Evolutionary conservation across 257 asterid genomes (phyloP), one percentile per base, ranked within the genome.

Genomic region (Gentiana straminea): DNA sequence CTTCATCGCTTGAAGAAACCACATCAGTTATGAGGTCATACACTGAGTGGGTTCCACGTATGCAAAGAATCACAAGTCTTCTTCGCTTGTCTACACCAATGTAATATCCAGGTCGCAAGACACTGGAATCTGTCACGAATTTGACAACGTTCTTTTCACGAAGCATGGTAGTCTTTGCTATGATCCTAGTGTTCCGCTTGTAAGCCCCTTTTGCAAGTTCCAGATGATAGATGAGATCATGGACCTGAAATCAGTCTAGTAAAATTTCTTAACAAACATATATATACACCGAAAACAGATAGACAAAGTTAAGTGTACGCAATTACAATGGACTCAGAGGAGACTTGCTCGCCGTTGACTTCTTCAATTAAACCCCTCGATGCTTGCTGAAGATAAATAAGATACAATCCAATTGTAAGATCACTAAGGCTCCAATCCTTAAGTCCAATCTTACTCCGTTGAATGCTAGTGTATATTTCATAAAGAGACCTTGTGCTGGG

Each of bases 371-470:
- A 67, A 53, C 68, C 68, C 39, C 70, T 70, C 53, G 99, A 81
- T 61, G 97, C 91, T 71, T 88, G 97, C 69, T 65, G 88, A 68
- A 92, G 89, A 75, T 92, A 88, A 43, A 92, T 69, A 58, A 85
- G 94, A 77, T 83, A 92, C 74, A 92, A 72, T 62, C 97, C 99
- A 61, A 84, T 54, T 2, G 99, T 92, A 61, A 92, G 89, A 76
- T 92, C 97, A 68, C 95, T 77, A 41, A 92, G 74, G 79, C 86
- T 88, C 99, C 99, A 92, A 69, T 86, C 94, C 71, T 88, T 89
- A 62, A 92, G 58, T 56, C 99, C 97, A 69, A 79, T 83, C 77
- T 79, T 85, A 72, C 95, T 92, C 78, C 84, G 74, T 47, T 88
- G 99, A 62, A 92, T 74, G 70, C 94, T 77, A 35, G 97, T 66